Evolutionary conservation across 2,329 filamentous ascomycete species (phyloP), one percentile per base, ranked within the genome.

Genomic region (Penicillium sp.): DNA sequence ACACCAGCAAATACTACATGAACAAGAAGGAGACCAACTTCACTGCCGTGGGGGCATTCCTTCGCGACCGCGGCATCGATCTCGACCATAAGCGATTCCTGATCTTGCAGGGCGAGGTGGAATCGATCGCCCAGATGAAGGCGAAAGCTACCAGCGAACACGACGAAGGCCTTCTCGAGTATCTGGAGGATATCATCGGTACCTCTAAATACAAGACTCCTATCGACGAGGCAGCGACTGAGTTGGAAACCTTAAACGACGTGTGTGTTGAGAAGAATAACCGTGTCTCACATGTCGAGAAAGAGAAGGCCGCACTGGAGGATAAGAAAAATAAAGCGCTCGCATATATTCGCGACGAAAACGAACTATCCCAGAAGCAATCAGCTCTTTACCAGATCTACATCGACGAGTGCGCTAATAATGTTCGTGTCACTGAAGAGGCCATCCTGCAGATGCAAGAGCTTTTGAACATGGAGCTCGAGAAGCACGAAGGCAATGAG

Each of bases 111-210:
- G 94, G 94, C 66, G 94, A 99, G 70, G 94, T 99, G 53, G 94
- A 99, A 71, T 96, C 92, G 0, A 99, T 99, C 68, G 92, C 94
- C 6, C 94, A 97, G 73, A 99, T 99, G 94, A 99, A 99, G 74
- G 81, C 95, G 16, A 99, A 99, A 72, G 94, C 95, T 4, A 86
- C 82, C 38, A 92, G 90, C 63, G 94, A 99, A 70, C 92, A 97
- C 66, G 94, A 99, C 55, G 94, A 99, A 65, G 94, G 94, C 11
- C 81, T 99, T 3, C 80, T 99, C 16, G 94, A 99, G 71, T 99
- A 99, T 59, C 83, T 99, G 0, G 94, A 99, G 70, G 94, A 99
- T 66, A 99, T 99, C 55, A 97, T 99, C 63, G 94, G 95, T 56
- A 99, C 94, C 0, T 97, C 94, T 5, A 96, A 96, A 70, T 99